Evolutionary conservation across 352 stramenopile species (phyloP).

Genomic region (Phytophthora agathidicida): DNA sequence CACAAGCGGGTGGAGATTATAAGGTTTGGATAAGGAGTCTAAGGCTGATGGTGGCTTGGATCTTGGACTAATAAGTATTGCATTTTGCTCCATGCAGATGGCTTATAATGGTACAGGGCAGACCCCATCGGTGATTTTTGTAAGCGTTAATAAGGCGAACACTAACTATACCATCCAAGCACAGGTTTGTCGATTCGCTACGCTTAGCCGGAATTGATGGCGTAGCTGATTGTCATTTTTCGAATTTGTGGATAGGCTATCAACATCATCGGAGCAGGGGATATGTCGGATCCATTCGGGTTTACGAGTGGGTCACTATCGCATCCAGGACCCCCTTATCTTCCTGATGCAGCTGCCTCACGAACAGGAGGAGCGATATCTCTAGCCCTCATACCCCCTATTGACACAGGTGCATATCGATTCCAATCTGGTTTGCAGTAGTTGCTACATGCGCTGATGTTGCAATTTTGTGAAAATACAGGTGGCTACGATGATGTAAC

Average conservation of each 20-base stretch:
- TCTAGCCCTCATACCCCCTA: slow-evolving; percentile 38
- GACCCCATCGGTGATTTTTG: slow-evolving; percentile 22
- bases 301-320: slow-evolving; percentile 46
- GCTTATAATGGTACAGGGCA: slow-evolving; percentile 32
- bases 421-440: background rate
- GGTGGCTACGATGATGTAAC: slow-evolving; percentile 37
- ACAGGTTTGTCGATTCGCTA: too few species aligned
- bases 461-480: slow-evolving; percentile 6
- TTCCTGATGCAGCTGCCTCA: slow-evolving; percentile 12
- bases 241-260: slow-evolving; percentile 30
- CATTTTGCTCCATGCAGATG: slow-evolving; percentile 30
- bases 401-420: slow-evolving; percentile 43
- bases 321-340: slow-evolving; percentile 44
- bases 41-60: background rate
- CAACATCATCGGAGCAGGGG: slow-evolving; percentile 47
- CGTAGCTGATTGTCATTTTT: too few species aligned
- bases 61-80: background rate
- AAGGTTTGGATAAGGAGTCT: slow-evolving; percentile 10
- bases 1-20: background rate
- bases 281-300: slow-evolving; percentile 32
- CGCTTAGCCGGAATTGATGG: too few species aligned
- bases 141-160: slow-evolving; percentile 46
- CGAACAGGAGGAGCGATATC: slow-evolving; percentile 47
- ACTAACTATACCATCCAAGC: slow-evolving; percentile 45
- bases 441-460: background rate